These are phyloP conservation scores for Venturia aucupariae DNA, from an alignment of 2,329 filamentous ascomycete species.

Conservation along the genomic window DNA sequence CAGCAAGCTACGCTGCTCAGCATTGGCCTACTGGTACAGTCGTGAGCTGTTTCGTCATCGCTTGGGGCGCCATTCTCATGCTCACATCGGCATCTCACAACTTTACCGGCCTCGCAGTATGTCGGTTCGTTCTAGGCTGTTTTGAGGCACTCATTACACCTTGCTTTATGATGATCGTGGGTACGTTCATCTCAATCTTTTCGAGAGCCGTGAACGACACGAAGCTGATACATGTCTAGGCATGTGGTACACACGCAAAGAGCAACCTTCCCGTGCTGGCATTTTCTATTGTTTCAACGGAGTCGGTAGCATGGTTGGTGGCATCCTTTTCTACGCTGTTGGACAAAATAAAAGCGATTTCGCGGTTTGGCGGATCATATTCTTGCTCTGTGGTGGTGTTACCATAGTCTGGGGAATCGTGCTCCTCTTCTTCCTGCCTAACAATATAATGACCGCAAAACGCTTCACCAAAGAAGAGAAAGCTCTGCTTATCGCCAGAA, in stretches of 20 bases:
- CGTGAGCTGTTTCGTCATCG: constrained; percentile 20
- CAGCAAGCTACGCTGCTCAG: constrained; percentile 49
- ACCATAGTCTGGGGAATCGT: constrained; percentile 37
- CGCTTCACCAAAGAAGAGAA: constrained; percentile 37
- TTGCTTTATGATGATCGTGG: background rate
- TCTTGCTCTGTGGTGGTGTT: constrained; percentile 36
- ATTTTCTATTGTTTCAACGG: constrained; percentile 23
- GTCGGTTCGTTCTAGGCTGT: constrained; percentile 20
- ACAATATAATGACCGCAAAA: constrained; percentile 34
- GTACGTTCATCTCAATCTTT: background rate
- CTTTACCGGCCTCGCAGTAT: constrained; percentile 20
- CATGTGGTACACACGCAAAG: constrained; percentile 17
- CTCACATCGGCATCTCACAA: constrained; percentile 20
- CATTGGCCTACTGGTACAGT: constrained; percentile 26
- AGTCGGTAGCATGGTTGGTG: constrained; percentile 21
- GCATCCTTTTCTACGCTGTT: constrained; percentile 30
- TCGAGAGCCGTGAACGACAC: background rate
- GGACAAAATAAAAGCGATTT: constrained; percentile 32
- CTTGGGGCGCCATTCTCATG: constrained; percentile 20
- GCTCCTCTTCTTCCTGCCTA: constrained; percentile 33
- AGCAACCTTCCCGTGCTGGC: constrained; percentile 20
- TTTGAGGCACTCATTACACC: constrained; percentile 19
- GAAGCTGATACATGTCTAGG: constrained; percentile 20
- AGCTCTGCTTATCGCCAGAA: constrained; percentile 33
- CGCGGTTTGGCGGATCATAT: constrained; percentile 37